Percentiles rank a stretch among this genome's conserved stretches.
These are phyloP conservation scores for Phytophthora pistaciae DNA, from an alignment of 352 stramenopile species.

Conservation along the genomic window DNA sequence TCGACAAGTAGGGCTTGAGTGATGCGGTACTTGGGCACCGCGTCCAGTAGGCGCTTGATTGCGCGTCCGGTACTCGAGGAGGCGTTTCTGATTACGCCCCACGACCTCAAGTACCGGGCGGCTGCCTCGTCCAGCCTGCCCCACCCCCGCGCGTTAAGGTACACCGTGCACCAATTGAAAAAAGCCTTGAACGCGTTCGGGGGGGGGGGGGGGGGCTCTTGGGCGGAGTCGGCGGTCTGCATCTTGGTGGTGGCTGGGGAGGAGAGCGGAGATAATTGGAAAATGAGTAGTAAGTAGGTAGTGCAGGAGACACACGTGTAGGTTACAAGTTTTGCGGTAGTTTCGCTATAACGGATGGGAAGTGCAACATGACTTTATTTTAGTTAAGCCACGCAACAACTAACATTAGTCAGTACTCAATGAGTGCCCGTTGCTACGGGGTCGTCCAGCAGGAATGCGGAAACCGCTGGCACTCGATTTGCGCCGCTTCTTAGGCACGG, in stretches of 20 bases:
- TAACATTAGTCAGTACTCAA: conserved; percentile 7
- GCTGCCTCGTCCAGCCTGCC: conserved; percentile 1
- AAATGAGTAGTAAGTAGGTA: neutral
- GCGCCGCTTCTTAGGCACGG: neutral
- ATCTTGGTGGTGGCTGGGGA: no score
- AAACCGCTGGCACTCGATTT: no score
- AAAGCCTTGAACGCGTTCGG: neutral
- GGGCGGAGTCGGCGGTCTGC: neutral
- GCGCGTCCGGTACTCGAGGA: neutral
- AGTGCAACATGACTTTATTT: neutral
- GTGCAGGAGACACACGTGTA: neutral
- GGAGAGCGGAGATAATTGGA: no score
- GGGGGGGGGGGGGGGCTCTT: no score
- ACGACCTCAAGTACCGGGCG: conserved; percentile 8
- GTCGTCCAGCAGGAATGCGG: neutral
- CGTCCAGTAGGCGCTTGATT: neutral
- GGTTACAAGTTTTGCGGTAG: neutral
- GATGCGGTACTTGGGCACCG: conserved; percentile 6
- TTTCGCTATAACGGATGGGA: neutral
- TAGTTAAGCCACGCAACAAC: neutral
- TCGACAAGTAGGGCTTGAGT: conserved; percentile 6
- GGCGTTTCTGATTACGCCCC: neutral
- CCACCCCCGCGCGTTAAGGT: neutral
- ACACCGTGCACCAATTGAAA: neutral
- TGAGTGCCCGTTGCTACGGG: neutral